A percentile compares a stretch with the other conserved stretches of the same genome.
phyloP scores from a whole-genome alignment of 1,284 basidiomycete genomes.

The Malassezia equina region DNA sequence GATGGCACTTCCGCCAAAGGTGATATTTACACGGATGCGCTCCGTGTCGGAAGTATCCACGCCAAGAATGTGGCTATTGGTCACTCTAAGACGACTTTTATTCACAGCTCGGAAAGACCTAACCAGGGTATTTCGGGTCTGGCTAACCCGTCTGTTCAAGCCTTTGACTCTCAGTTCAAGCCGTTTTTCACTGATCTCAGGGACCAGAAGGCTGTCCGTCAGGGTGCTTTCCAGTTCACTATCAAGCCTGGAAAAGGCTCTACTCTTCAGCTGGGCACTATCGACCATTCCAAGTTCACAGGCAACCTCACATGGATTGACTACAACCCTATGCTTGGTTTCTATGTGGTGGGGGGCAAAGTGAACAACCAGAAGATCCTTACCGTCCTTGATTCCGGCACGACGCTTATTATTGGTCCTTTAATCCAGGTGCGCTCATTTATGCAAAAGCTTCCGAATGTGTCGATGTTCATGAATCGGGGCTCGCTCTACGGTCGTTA shows the following conservation, averaged over 20 bases:
- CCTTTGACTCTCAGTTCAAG: slow-evolving; percentile 23
- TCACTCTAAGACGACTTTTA: slow-evolving; percentile 20
- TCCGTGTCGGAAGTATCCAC: slow-evolving; percentile 48
- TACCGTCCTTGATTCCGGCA: slow-evolving; percentile 55
- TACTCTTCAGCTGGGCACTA: slow-evolving; percentile 56
- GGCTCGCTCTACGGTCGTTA: slow-evolving; percentile 45
- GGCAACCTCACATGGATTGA: slow-evolving; percentile 49
- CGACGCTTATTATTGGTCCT: slow-evolving; percentile 51
- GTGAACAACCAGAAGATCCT: slow-evolving; percentile 40
- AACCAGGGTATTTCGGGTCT: slow-evolving; percentile 47
- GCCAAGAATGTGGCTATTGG: slow-evolving; percentile 47
- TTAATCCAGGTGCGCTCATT: slow-evolving; percentile 47
- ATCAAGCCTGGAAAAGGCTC: slow-evolving; percentile 51
- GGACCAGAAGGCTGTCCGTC: slow-evolving; percentile 20
- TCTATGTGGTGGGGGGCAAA: slow-evolving; percentile 34
- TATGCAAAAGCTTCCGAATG: slow-evolving; percentile 51
- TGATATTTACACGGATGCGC: slow-evolving; percentile 54
- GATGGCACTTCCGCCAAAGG: slow-evolving; percentile 57
- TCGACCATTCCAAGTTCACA: slow-evolving; percentile 26
- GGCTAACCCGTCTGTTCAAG: slow-evolving; percentile 30
- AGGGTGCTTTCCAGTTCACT: slow-evolving; percentile 52
- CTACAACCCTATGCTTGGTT: slow-evolving; percentile 38
- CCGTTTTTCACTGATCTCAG: slow-evolving; percentile 30
- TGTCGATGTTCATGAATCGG: slow-evolving; percentile 40
- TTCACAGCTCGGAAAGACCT: slow-evolving; percentile 17